Evolutionary conservation across 352 stramenopile species (phyloP).

Genomic region (Globisporangium echinulatum): DNA sequence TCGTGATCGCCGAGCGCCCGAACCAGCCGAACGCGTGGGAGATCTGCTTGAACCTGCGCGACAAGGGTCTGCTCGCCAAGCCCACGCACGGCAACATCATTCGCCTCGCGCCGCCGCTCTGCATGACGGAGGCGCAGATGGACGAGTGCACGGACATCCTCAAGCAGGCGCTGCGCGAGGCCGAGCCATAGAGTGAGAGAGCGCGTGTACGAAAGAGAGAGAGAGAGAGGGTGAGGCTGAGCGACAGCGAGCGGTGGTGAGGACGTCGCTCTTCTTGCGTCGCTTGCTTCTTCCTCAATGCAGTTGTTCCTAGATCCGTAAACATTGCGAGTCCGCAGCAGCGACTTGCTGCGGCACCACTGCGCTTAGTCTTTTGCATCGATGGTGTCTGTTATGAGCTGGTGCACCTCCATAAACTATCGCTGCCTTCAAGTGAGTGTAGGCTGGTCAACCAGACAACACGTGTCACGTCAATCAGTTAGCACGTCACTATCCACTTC

Average conservation of each 20-base stretch:
- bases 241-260: not conserved
- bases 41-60: constrained; percentile 93
- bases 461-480: too few species aligned
- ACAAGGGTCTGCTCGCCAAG: constrained; percentile 97
- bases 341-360: too few species aligned
- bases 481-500: too few species aligned
- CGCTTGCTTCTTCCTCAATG: not conserved
- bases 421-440: too few species aligned
- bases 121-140: constrained; percentile 92
- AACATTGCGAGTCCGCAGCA: not conserved
- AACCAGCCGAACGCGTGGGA: constrained; percentile 89
- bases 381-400: too few species aligned
- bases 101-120: constrained; percentile 93
- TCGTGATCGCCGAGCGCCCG: constrained; percentile 93
- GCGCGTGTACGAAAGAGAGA: not conserved
- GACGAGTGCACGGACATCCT: constrained; percentile 88
- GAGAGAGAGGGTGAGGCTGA: not conserved
- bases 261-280: too few species aligned
- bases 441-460: too few species aligned
- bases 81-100: constrained; percentile 99
- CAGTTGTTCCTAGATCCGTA: not conserved
- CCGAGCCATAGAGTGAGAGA: constrained; percentile 37
- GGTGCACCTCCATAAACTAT: too few species aligned
- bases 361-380: too few species aligned
- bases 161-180: constrained; percentile 61